Base-by-base conservation (phyloP, 2,329 filamentous ascomycete genomes). In the Fusarium mangiferae region DNA sequence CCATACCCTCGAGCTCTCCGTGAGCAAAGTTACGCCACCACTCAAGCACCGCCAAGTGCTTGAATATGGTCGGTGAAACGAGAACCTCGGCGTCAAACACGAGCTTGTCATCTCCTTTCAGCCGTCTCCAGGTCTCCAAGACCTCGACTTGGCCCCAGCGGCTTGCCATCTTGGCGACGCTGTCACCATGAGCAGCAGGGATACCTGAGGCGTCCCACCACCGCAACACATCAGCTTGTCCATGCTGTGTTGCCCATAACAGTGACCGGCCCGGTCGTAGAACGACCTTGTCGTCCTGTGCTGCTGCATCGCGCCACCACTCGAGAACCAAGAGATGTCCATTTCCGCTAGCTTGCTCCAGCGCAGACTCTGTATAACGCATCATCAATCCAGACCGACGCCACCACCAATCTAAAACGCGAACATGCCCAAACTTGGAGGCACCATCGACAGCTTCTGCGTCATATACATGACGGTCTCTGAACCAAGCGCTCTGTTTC, bases 331-430 rank as follows among this genome's bases (percentile, higher is more conserved):
- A 85, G n/a, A 98, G 87, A 74, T 96, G 93, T 13, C 95, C 95
- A 78, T 94, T 92, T 7, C 91, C 91, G 66, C 93, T 96, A 36
- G 96, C 95, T 78, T 95, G 93, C 82, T 98, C 96, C 24, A 98
- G 88, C 0, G 96, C 94, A 10, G 91, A 88, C 80, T 98, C 94
- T 17, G 93, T 97, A 82, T 96, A 98, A 75, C 94, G 92, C 26
- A 98, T 87, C 5, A 92, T 90, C 4, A 98, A 86, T 2, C 93
- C 93, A 0, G 89, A 90, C 13, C 92, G 94, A 28, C 92, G 88
- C 80, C 93, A 93, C 96, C 96, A 98, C 93, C 94, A 97, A 78
- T 98, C 93, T 3, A 98, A 87, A 0, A 97, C 92, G 73, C 94
- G 90, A 20, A 97, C 89, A 76, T 95, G 96, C 9, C 96, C 95